These are phyloP conservation scores for Lepidium campestre DNA, from an alignment of 441 rosid genomes.

Conservation along the genomic window DNA sequence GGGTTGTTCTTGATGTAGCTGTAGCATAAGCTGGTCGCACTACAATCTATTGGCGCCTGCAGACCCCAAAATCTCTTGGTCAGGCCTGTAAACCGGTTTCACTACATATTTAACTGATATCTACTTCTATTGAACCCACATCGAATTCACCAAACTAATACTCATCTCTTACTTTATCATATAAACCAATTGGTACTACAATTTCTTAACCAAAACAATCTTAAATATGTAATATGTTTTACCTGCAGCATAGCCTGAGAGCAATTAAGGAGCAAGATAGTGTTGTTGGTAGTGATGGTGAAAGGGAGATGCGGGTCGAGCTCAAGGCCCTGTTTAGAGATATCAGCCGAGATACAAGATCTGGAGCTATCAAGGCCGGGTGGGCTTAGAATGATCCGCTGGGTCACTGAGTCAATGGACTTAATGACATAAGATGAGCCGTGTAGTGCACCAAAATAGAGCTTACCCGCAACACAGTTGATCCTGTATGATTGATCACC, in stretches of 20 bases:
- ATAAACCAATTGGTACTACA: neutral
- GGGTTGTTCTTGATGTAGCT: conserved; percentile 35
- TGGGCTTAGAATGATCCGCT: conserved; percentile 32
- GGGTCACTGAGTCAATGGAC: conserved; percentile 32
- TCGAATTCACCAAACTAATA: neutral
- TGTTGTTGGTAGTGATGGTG: conserved; percentile 37
- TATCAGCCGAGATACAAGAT: conserved; percentile 33
- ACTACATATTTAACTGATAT: neutral
- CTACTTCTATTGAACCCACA: neutral
- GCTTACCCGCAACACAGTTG: conserved; percentile 31
- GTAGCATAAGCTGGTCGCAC: conserved; percentile 36
- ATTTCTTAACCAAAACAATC: neutral
- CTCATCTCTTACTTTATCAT: neutral
- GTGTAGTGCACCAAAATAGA: conserved; percentile 30
- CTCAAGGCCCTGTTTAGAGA: conserved; percentile 29
- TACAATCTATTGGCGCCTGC: conserved; percentile 37
- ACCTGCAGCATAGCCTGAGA: conserved; percentile 30
- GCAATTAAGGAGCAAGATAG: conserved; percentile 38
- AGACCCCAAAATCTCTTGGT: conserved; percentile 26
- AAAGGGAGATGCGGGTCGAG: conserved; percentile 39
- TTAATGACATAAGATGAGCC: conserved; percentile 33
- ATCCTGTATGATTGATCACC: conserved; percentile 38
- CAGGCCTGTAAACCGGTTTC: conserved; percentile 22
- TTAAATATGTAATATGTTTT: neutral
- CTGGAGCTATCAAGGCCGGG: conserved; percentile 22